phyloP scores from a whole-genome alignment of 805 yeast genomes.

The Pichia scutulata region DNA sequence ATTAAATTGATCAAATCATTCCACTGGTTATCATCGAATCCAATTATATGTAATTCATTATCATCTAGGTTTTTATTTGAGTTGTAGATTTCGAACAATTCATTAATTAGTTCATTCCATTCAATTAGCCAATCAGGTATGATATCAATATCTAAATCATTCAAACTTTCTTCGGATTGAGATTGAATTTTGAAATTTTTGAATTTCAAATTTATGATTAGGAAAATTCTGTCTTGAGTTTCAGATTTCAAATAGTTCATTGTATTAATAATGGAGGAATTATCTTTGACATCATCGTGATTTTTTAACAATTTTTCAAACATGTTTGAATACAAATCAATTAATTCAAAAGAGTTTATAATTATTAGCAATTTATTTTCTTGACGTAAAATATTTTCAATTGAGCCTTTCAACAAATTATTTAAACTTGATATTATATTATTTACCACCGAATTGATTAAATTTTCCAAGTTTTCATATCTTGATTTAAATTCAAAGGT shows the following conservation, averaged over 20 bases:
- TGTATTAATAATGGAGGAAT: constrained; percentile 15
- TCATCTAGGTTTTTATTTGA: constrained; percentile 27
- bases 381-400: constrained; percentile 61
- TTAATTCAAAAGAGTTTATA: constrained; percentile 50
- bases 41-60: constrained; percentile 22
- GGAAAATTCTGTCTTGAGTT: constrained; percentile 33
- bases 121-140: constrained; percentile 81
- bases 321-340: constrained; percentile 67
- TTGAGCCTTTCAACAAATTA: constrained; percentile 51
- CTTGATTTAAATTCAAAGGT: constrained; percentile 26
- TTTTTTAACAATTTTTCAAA: constrained; percentile 37
- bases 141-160: constrained; percentile 38
- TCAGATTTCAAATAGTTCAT: constrained; percentile 29
- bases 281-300: constrained; percentile 4
- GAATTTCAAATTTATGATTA: constrained; percentile 32
- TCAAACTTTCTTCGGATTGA: constrained; percentile 17
- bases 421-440: constrained; percentile 47
- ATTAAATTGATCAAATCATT: constrained; percentile 33
- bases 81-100: constrained; percentile 41
- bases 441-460: constrained; percentile 35
- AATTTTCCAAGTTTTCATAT: constrained; percentile 14
- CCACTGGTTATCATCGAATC: constrained; percentile 30
- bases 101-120: constrained; percentile 53
- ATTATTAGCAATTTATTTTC: constrained; percentile 52
- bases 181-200: constrained; percentile 27